A percentile compares a stretch with the other conserved stretches of the same genome.
phyloP scores from a whole-genome alignment of 768 basidiomycete species.

The Lactarius hatsudake region DNA sequence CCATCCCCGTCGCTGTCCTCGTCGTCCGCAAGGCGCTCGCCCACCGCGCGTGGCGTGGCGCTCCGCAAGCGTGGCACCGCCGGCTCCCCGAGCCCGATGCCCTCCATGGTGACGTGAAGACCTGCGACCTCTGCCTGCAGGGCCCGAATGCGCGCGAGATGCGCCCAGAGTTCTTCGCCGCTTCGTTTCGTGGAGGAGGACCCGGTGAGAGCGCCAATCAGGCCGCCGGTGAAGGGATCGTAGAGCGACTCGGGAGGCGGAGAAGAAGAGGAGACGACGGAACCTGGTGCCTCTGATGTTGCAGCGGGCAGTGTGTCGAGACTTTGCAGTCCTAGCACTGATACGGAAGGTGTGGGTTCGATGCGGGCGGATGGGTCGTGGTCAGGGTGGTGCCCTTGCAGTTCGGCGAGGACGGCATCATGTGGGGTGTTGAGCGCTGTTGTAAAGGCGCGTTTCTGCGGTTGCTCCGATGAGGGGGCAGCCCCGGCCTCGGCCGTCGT shows the following conservation, averaged over 20 bases:
- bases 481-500: not conserved
- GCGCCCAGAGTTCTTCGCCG: constrained; percentile 57
- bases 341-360: constrained; percentile 19
- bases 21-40: constrained; percentile 20
- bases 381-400: constrained; percentile 37
- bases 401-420: constrained; percentile 57
- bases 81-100: constrained; percentile 41
- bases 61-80: constrained; percentile 9
- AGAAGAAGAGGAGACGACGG: constrained; percentile 28
- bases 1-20: not conserved
- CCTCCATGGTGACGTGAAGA: constrained; percentile 77
- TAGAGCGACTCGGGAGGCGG: constrained; percentile 34
- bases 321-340: constrained; percentile 2
- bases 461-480: constrained; percentile 28
- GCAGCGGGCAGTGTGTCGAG: constrained; percentile 25
- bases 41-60: constrained; percentile 4
- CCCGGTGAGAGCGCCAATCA: constrained; percentile 39
- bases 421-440: constrained; percentile 52
- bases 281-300: constrained; percentile 23
- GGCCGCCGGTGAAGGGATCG: constrained; percentile 50
- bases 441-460: constrained; percentile 29
- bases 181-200: constrained; percentile 24
- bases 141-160: constrained; percentile 65
- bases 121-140: constrained; percentile 68
- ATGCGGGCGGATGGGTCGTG: constrained; percentile 22